Conservation (phyloP, 202 grass and related monocot genomes). For the Elaeis oleifera region DNA sequence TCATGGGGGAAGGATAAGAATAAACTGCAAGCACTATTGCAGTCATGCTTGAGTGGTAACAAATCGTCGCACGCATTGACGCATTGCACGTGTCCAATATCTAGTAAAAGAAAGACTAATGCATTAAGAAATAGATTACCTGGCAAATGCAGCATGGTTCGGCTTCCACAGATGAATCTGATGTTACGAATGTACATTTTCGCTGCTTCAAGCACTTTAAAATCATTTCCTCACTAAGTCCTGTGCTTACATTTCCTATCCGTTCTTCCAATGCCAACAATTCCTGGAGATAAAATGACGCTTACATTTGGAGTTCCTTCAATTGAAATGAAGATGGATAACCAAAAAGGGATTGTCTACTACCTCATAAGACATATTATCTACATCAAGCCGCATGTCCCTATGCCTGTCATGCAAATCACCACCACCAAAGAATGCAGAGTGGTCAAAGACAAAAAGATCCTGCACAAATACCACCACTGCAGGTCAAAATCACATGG, state of each 20-base stretch:
- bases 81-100: no score
- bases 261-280: slow-evolving; percentile 81
- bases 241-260: slow-evolving; percentile 92
- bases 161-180: slow-evolving; percentile 33
- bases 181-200: slow-evolving; percentile 42
- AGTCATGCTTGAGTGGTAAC: no score
- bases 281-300: slow-evolving; percentile 43
- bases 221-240: slow-evolving; percentile 47
- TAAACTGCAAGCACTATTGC: no score
- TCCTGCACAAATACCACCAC: slow-evolving; percentile 15
- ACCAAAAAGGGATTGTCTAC: no score
- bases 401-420: slow-evolving; percentile 92
- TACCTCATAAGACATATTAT: slow-evolving; percentile 99
- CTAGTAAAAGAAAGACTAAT: no score
- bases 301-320: slow-evolving; percentile 13
- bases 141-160: slow-evolving; percentile 96
- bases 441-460: slow-evolving; percentile 44
- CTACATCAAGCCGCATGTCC: slow-evolving; percentile 96
- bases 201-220: slow-evolving; percentile 58
- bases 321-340: slow-evolving; percentile 5
- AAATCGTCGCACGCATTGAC: no score
- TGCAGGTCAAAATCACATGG: slow-evolving; percentile 1
- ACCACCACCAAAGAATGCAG: slow-evolving; percentile 57
- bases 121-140: slow-evolving; percentile 31
- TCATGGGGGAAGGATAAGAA: no score